Evolutionary conservation across 192 early-diverging fungal genomes (phyloP).

Genomic region (Coemansia sp.): DNA sequence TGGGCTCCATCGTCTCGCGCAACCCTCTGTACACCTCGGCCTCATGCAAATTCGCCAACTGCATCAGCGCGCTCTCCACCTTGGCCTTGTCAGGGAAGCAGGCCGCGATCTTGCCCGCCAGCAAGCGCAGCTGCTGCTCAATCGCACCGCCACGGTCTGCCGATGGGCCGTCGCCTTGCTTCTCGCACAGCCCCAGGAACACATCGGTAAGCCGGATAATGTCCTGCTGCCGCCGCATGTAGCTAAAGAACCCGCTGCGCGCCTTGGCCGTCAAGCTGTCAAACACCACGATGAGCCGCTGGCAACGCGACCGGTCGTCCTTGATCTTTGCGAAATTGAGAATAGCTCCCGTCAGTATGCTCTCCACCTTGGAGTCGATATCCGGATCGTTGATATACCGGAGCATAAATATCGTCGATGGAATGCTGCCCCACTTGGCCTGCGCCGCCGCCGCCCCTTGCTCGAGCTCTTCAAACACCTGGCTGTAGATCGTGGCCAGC

Average conservation of each 20-base stretch:
- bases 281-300: conserved; percentile 69
- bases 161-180: conserved; percentile 52
- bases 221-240: conserved; percentile 71
- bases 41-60: conserved; percentile 71
- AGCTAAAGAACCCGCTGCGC: conserved; percentile 69
- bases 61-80: conserved; percentile 60
- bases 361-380: conserved; percentile 58
- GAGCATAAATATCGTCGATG: conserved; percentile 74
- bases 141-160: conserved; percentile 41
- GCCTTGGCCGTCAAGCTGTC: conserved; percentile 64
- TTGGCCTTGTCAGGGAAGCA: conserved; percentile 66
- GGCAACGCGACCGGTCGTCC: conserved; percentile 43
- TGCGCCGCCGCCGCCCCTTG: conserved; percentile 56
- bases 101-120: conserved; percentile 59
- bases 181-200: conserved; percentile 65
- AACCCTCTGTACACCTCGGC: conserved; percentile 64
- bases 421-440: conserved; percentile 80
- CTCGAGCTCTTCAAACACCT: conserved; percentile 72
- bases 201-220: conserved; percentile 58
- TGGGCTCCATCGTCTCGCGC: conserved; percentile 68
- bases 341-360: conserved; percentile 41
- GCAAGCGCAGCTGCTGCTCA: conserved; percentile 52
- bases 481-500: conserved; percentile 69
- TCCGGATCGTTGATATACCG: conserved; percentile 83
- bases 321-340: conserved; percentile 46